Evolutionary conservation across 2,329 filamentous ascomycete genomes (phyloP), one percentile per base, ranked within the genome.

Genomic region (Anthostomella pinea): DNA sequence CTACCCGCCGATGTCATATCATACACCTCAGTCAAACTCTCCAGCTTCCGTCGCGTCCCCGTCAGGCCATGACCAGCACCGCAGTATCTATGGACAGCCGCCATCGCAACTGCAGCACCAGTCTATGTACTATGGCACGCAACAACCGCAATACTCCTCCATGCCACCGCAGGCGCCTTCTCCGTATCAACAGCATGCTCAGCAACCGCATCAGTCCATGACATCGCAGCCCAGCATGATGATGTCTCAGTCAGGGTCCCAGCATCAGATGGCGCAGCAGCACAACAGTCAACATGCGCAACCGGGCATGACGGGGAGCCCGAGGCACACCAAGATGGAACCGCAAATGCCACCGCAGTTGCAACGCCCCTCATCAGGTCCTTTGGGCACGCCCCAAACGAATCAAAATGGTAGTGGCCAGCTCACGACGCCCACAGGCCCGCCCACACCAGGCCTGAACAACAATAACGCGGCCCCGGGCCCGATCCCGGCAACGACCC

Each of bases 401-500:
- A 62, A 65, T 16, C 67, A 69, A 38, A 71, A 72, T 44, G 66
- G 67, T n/a, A n/a, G n/a, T 3, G 63, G 48, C 30, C 67, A 59
- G 34, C 58, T 65, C 41, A 68, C 68, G 21, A 71, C 67, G n/a
- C 66, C 66, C 39, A 69, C 65, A 52, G 63, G 61, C 47, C 68
- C 68, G 11, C 38, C 54, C 32, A 54, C 69, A 18, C 65, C 64
- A 5, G 83, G 79, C 15, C n/a, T 9, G n/a, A 77, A 88, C 20
- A 95, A 93, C 60, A 83, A 89, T 8, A 95, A 90, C 56, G 89
- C 91, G 22, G 93, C 93, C 1, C 93, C 93, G 6, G 93, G 93
- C 3, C 93, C 93, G 0, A 98, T 98, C 53, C 93, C 93, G 9
- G 93, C 93, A 1, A 98, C 93, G 3, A 97, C 93, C 0, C 93